A percentile compares a stretch with the other conserved stretches of the same genome.
phyloP scores from a whole-genome alignment of 352 stramenopile genomes.

The Pythium graminicola region DNA sequence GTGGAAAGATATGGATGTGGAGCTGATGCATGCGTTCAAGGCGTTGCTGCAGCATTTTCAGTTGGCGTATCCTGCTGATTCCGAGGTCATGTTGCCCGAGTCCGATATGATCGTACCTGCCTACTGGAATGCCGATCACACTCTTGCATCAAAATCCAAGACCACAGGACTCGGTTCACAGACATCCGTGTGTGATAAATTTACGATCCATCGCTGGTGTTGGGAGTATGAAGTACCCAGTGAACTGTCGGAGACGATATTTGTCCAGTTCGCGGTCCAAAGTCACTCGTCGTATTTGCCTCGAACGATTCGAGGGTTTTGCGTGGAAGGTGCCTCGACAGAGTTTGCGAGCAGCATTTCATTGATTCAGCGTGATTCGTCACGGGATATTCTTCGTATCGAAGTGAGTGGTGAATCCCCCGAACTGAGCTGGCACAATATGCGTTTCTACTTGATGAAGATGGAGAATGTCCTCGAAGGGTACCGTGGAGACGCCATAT shows the following conservation, averaged over 20 bases:
- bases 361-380: neutral
- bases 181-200: neutral
- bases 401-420: slow-evolving; percentile 7
- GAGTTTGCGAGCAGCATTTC: slow-evolving; percentile 15
- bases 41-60: slow-evolving; percentile 24
- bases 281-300: slow-evolving; percentile 19
- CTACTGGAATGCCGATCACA: slow-evolving; percentile 13
- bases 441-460: slow-evolving; percentile 19
- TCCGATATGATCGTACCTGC: slow-evolving; percentile 16
- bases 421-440: slow-evolving; percentile 4
- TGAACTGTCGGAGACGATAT: slow-evolving; percentile 23
- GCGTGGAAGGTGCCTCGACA: slow-evolving; percentile 5
- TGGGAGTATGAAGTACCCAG: slow-evolving; percentile 28
- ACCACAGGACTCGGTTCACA: too few relatives aligned
- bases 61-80: slow-evolving; percentile 21
- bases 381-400: slow-evolving; percentile 8
- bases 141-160: neutral
- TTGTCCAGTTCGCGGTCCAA: slow-evolving; percentile 27
- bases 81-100: slow-evolving; percentile 7
- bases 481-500: neutral
- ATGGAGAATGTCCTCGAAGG: slow-evolving; percentile 19
- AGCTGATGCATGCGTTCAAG: slow-evolving; percentile 27
- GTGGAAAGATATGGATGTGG: slow-evolving; percentile 22
- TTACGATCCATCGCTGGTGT: slow-evolving; percentile 3
- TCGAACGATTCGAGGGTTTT: slow-evolving; percentile 1